phyloP scores from a whole-genome alignment of 441 rosid genomes.

The Breynia disticha region DNA sequence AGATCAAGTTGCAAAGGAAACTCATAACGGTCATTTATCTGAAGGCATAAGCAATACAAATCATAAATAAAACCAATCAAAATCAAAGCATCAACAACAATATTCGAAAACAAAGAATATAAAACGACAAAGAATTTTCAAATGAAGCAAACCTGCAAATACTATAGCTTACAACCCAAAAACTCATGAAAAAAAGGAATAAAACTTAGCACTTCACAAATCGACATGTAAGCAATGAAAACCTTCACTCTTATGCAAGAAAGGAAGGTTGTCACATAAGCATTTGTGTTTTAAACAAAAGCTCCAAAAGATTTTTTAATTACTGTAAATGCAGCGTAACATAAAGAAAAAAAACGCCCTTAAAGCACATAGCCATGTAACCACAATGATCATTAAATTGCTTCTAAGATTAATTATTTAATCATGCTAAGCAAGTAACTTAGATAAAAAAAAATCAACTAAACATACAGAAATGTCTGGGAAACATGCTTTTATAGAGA shows the following conservation, averaged over 20 bases:
- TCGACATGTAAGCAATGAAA: no score
- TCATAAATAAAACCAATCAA: background rate
- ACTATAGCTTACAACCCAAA: background rate
- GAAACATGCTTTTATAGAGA: no score
- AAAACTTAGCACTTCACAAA: no score
- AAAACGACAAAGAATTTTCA: background rate
- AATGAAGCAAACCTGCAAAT: background rate
- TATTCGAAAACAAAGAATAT: background rate
- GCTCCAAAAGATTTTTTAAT: no score
- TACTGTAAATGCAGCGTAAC: no score
- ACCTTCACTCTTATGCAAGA: no score
- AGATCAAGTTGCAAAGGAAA: constrained; percentile 93
- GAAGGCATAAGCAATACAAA: constrained; percentile 11
- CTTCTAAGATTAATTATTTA: no score
- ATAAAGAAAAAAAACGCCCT: no score
- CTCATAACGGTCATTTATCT: constrained; percentile 93
- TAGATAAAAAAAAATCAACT: background rate
- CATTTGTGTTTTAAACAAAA: no score
- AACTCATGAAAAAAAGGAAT: background rate
- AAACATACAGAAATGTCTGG: constrained; percentile 2
- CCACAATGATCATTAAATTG: no score
- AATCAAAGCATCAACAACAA: background rate
- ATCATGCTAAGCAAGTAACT: background rate
- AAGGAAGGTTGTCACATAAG: no score
- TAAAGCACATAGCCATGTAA: no score